Evolutionary conservation across 495 filamentous ascomycete genomes (phyloP).

Genomic region (Podospora anserina): DNA sequence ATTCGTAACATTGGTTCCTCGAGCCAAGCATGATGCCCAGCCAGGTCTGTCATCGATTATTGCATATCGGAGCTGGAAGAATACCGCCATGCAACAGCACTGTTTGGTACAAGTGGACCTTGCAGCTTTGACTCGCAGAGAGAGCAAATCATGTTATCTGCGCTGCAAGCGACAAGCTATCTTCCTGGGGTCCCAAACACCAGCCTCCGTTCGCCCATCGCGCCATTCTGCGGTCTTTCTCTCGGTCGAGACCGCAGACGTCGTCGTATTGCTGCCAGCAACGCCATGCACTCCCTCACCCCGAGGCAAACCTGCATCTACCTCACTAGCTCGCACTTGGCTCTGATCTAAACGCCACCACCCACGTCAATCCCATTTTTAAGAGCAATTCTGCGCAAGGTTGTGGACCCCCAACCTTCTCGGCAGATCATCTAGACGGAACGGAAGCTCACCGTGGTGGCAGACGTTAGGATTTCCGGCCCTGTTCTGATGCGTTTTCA

Average conservation of each 20-base stretch:
- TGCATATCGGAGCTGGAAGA: neutral
- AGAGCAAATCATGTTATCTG: neutral
- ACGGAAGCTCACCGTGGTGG: neutral
- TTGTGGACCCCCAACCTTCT: conserved; percentile 1
- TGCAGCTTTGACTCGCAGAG: neutral
- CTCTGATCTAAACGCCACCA: neutral
- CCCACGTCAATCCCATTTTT: neutral
- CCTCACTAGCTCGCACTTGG: neutral
- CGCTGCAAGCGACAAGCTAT: neutral
- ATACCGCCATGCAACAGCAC: neutral
- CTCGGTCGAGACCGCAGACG: too few species aligned
- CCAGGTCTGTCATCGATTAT: neutral
- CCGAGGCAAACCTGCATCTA: neutral
- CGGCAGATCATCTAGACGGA: neutral
- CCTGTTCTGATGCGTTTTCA: neutral
- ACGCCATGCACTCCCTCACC: neutral
- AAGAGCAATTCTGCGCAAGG: neutral
- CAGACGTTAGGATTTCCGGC: neutral
- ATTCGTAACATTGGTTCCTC: neutral
- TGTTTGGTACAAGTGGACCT: neutral
- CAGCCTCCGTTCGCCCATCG: neutral
- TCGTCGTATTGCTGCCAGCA: too few species aligned
- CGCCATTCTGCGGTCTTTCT: too few species aligned
- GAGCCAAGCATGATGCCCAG: neutral
- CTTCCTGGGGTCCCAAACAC: neutral